A percentile compares a stretch with the other conserved stretches of the same genome.
Conservation (phyloP, 345 rosid species). For the Salix brachista region DNA sequence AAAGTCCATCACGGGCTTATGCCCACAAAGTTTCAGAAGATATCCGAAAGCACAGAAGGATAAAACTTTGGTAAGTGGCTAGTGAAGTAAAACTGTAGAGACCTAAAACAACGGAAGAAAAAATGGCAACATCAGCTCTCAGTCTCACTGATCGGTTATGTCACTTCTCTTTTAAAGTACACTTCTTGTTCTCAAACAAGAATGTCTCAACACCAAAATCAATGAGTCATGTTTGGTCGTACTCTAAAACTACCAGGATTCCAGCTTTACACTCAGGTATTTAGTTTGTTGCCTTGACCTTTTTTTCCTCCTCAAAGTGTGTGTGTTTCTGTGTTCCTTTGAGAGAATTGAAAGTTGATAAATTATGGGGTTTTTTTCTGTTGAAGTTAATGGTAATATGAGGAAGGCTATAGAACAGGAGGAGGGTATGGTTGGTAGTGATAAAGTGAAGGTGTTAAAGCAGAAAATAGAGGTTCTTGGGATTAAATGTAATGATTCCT, state of each 20-base stretch:
- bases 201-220: background rate
- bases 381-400: background rate
- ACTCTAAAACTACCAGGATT: too few relatives aligned
- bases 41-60: too few relatives aligned
- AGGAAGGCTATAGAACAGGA: background rate
- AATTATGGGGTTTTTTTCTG: background rate
- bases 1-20: too few relatives aligned
- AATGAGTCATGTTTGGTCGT: too few relatives aligned
- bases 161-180: background rate
- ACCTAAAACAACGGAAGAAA: too few relatives aligned
- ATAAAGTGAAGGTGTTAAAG: constrained; percentile 21
- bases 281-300: background rate
- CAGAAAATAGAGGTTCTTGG: constrained; percentile 30
- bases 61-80: too few relatives aligned
- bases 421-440: background rate
- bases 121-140: background rate
- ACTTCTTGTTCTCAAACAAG: background rate
- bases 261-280: background rate
- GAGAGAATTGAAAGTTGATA: background rate
- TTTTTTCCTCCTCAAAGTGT: background rate
- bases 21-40: too few relatives aligned
- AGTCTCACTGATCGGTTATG: background rate
- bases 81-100: too few relatives aligned
- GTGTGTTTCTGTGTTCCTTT: background rate
- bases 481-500: constrained; percentile 28